These are phyloP conservation scores for Sodiomyces alkalinus DNA, from an alignment of 2,329 filamentous ascomycete genomes.

Conservation along the genomic window DNA sequence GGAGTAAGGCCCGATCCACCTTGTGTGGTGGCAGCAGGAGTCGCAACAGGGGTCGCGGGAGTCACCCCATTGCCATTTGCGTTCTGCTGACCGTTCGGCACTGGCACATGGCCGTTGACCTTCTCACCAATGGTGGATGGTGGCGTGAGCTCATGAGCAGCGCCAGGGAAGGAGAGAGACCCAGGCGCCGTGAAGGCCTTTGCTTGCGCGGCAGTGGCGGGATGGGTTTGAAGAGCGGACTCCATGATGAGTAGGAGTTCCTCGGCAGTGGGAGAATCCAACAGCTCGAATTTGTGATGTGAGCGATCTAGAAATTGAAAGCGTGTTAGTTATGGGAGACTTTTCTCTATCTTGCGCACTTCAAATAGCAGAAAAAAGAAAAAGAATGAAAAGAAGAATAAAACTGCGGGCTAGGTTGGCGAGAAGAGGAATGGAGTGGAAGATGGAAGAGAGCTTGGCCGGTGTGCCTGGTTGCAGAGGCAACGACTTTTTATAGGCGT, in stretches of 20 bases:
- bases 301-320: too few relatives aligned
- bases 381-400: too few relatives aligned
- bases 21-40: slow-evolving; percentile 59
- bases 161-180: slow-evolving; percentile 83
- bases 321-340: too few relatives aligned
- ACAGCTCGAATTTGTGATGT: too few relatives aligned
- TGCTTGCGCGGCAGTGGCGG: slow-evolving; percentile 79
- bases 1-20: slow-evolving; percentile 82
- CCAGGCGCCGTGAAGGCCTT: slow-evolving; percentile 90
- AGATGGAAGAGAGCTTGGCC: too few relatives aligned
- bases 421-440: too few relatives aligned
- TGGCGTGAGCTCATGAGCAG: slow-evolving; percentile 67
- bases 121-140: slow-evolving; percentile 58
- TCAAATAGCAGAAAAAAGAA: too few relatives aligned
- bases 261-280: too few relatives aligned
- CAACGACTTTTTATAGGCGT: too few relatives aligned
- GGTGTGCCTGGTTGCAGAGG: too few relatives aligned
- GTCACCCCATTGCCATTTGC: slow-evolving; percentile 64
- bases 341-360: too few relatives aligned
- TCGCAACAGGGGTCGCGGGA: slow-evolving; percentile 82
- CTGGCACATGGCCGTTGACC: slow-evolving; percentile 27
- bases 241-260: slow-evolving; percentile 68
- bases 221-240: slow-evolving; percentile 69
- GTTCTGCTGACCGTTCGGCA: slow-evolving; percentile 36
- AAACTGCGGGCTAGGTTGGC: too few relatives aligned